These are phyloP conservation scores for Leptomonas seymouri DNA, from an alignment of 208 protist species.

Conservation along the genomic window DNA sequence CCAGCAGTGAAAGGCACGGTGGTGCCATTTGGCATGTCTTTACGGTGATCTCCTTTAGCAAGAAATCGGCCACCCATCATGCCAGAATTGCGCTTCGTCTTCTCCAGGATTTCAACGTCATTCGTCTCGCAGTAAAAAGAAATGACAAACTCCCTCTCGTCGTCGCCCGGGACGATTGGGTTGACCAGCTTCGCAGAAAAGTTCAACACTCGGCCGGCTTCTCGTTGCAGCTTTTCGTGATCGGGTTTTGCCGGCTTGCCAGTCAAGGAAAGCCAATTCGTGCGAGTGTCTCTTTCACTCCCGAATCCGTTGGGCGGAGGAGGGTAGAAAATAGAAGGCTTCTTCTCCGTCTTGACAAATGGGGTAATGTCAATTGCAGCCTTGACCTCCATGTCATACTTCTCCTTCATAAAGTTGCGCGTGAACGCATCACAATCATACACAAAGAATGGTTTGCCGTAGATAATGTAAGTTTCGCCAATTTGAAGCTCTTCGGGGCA, in stretches of 20 bases:
- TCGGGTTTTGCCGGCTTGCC: slow-evolving; percentile 72
- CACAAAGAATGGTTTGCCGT: slow-evolving; percentile 83
- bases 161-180: slow-evolving; percentile 71
- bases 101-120: slow-evolving; percentile 89
- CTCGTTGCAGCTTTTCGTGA: slow-evolving; percentile 58
- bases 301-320: slow-evolving; percentile 93
- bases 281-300: slow-evolving; percentile 82
- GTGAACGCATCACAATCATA: slow-evolving; percentile 84
- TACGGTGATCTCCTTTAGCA: slow-evolving; percentile 70
- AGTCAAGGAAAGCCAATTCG: slow-evolving; percentile 79
- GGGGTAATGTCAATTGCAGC: slow-evolving; percentile 62
- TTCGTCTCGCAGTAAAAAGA: slow-evolving; percentile 89
- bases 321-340: slow-evolving; percentile 66
- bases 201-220: slow-evolving; percentile 86
- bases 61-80: slow-evolving; percentile 92
- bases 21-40: slow-evolving; percentile 64
- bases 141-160: slow-evolving; percentile 84
- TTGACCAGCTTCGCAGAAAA: slow-evolving; percentile 74
- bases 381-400: slow-evolving; percentile 56
- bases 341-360: slow-evolving; percentile 54
- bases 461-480: slow-evolving; percentile 85
- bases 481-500: slow-evolving; percentile 77
- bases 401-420: slow-evolving; percentile 67
- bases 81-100: slow-evolving; percentile 81
- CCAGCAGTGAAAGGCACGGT: slow-evolving; percentile 59